Evolutionary conservation across 2,329 filamentous ascomycete genomes (phyloP).

Genomic region (Pestalotiopsis sp.): DNA sequence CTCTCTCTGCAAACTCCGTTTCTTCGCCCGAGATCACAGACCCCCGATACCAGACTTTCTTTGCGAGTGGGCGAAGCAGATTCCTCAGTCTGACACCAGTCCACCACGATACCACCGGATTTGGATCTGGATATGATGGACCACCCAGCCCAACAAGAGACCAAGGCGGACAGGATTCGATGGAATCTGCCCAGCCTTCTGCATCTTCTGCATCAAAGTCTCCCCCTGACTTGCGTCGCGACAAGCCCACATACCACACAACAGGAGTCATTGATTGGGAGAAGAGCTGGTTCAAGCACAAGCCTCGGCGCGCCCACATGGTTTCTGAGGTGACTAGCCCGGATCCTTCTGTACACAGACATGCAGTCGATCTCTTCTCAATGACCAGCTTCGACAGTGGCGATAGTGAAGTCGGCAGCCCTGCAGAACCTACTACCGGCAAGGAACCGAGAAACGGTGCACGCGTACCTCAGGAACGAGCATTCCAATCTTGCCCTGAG

Average conservation of each 20-base stretch:
- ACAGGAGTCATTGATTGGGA: constrained; percentile 24
- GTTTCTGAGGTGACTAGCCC: constrained; percentile 27
- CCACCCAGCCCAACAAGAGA: not conserved
- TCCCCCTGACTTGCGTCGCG: not conserved
- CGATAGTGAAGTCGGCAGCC: constrained; percentile 11
- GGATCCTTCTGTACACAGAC: constrained; percentile 7
- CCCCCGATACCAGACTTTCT: not conserved
- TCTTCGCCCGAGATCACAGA: not conserved
- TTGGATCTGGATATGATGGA: constrained; percentile 10
- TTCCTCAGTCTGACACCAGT: not conserved
- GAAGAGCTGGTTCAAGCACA: constrained; percentile 27
- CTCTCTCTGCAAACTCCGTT: not conserved
- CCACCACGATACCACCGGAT: not conserved
- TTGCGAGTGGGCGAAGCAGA: not conserved
- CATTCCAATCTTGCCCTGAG: constrained; percentile 31
- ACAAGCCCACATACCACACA: not conserved
- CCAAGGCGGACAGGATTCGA: not conserved
- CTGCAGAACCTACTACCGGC: constrained; percentile 14
- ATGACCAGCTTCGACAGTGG: constrained; percentile 9
- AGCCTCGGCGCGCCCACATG: constrained; percentile 27
- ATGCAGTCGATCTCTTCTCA: constrained; percentile 7
- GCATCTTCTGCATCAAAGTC: not conserved
- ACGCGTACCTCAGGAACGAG: constrained; percentile 12
- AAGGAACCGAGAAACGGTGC: constrained; percentile 17
- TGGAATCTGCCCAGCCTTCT: not conserved